Conservation (phyloP, 371 early-diverging fungal genomes). For the Mucor racemosus region DNA sequence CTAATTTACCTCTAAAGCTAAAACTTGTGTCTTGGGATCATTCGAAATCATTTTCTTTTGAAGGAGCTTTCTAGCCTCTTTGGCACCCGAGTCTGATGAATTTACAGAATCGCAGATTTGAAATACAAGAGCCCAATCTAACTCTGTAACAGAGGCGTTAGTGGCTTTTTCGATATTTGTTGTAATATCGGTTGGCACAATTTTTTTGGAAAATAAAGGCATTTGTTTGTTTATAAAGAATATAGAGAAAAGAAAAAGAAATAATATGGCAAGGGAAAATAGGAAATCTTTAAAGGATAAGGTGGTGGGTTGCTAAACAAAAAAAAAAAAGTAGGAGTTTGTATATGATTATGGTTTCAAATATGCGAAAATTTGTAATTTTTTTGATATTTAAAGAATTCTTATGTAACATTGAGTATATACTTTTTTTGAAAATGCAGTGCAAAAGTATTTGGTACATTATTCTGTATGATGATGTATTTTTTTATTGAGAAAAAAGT, state of each 20-base stretch:
- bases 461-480: too few species aligned
- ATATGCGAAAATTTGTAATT: too few species aligned
- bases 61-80: constrained; percentile 55
- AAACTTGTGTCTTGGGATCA: constrained; percentile 39
- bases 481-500: too few species aligned
- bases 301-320: not conserved
- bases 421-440: too few species aligned
- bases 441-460: too few species aligned
- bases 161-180: constrained; percentile 41
- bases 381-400: too few species aligned
- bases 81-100: constrained; percentile 46
- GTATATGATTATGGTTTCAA: too few species aligned
- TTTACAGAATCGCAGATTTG: constrained; percentile 49
- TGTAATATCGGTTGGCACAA: constrained; percentile 47
- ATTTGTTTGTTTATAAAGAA: constrained; percentile 14
- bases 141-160: constrained; percentile 28
- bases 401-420: too few species aligned
- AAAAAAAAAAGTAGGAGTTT: constrained; percentile 18
- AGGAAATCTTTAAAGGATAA: constrained; percentile 5
- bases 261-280: not conserved
- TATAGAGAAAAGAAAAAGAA: constrained; percentile 12
- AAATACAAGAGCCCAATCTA: constrained; percentile 53
- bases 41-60: constrained; percentile 51
- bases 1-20: constrained; percentile 42
- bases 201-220: constrained; percentile 52